These are phyloP conservation scores for Fulvia fulva DNA, from an alignment of 2,329 filamentous ascomycete genomes.

Conservation along the genomic window DNA sequence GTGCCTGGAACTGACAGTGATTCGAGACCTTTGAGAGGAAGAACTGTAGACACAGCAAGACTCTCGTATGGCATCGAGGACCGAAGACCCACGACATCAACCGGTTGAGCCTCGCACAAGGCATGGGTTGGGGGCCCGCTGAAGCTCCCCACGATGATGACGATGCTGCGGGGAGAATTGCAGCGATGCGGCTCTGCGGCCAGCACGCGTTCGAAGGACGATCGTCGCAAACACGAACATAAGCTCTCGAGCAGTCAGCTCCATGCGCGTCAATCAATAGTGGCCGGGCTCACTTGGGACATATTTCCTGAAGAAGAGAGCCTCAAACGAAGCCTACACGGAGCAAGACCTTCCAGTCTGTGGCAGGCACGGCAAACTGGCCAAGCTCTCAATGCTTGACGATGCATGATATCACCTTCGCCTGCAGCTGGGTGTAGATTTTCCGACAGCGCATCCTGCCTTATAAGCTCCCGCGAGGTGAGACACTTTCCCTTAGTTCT, in stretches of 20 bases:
- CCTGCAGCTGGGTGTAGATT: background rate
- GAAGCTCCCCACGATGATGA: background rate
- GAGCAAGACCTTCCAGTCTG: no score
- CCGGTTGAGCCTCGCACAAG: no score
- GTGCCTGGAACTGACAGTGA: no score
- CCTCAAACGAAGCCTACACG: no score
- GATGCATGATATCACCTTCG: constrained; percentile 10
- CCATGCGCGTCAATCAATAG: background rate
- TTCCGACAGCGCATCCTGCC: background rate
- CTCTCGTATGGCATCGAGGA: no score
- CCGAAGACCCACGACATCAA: no score
- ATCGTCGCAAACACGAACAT: background rate
- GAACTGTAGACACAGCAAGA: no score
- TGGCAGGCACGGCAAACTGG: no score
- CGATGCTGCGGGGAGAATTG: background rate
- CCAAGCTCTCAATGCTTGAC: constrained; percentile 4
- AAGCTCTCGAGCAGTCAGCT: background rate
- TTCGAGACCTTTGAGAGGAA: no score
- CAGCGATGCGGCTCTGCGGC: background rate
- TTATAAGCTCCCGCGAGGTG: background rate
- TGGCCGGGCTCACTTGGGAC: no score
- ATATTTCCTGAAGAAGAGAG: no score
- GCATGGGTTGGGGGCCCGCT: no score
- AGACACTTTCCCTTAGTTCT: background rate
- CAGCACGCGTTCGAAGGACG: background rate